Conservation (phyloP, 768 basidiomycete genomes). For the Termitomyces sp. region DNA sequence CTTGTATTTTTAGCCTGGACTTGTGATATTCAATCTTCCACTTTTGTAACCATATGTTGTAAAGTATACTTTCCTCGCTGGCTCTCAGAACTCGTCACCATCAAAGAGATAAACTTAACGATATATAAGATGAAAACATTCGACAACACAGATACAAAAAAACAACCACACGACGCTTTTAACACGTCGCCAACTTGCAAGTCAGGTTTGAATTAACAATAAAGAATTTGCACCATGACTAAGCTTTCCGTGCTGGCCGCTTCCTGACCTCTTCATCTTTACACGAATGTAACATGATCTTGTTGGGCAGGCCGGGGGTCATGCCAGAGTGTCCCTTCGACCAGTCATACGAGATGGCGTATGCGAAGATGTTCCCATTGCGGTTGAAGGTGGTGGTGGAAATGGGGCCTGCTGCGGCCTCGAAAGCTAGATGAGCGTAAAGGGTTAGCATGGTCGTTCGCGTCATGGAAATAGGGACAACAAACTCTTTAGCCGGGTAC, state of each 20-base stretch:
- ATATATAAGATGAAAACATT: neutral
- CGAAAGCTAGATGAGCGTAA: constrained; percentile 51
- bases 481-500: constrained; percentile 87
- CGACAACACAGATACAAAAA: neutral
- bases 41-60: neutral
- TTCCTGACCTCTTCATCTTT: constrained; percentile 87
- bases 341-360: constrained; percentile 93
- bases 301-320: constrained; percentile 67
- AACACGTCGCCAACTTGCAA: neutral
- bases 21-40: neutral
- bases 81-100: neutral
- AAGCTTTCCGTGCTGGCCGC: constrained; percentile 34
- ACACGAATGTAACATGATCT: constrained; percentile 80
- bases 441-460: neutral
- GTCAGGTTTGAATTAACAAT: neutral
- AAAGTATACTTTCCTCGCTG: neutral
- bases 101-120: neutral
- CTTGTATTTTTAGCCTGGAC: neutral
- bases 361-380: constrained; percentile 85
- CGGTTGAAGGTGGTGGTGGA: constrained; percentile 82
- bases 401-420: constrained; percentile 72
- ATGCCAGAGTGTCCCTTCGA: constrained; percentile 88
- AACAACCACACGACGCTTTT: neutral
- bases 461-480: neutral
- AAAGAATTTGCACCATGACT: neutral